Evolutionary conservation across 2,329 filamentous ascomycete genomes (phyloP), one percentile per base, ranked within the genome.

Genomic region (Hypoxylon rubiginosum): DNA sequence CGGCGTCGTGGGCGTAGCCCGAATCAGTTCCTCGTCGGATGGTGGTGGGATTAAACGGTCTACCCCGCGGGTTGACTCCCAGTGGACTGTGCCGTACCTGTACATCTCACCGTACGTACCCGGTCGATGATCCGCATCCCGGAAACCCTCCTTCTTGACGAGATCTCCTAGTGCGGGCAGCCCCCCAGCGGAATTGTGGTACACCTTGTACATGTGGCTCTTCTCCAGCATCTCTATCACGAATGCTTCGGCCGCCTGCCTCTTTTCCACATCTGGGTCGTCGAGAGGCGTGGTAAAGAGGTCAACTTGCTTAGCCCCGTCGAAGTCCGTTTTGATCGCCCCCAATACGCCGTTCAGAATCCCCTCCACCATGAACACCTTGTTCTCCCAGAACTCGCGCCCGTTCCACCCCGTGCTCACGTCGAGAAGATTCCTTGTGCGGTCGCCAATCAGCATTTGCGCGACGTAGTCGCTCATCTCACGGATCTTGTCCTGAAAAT

Each of bases 121-220:
- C 0, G 71, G 74, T 4, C 77, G 71, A n/a, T 78, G 71, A 11
- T 73, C 71, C 0, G 72, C 72, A 28, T 79, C 77, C 32, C 36
- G 34, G 7, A 71, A 73, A 3, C 62, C 73, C 3, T 72, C 55
- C 57, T 43, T 66, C 46, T 63, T 59, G 39, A 79, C 56, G 5
- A 79, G 48, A 34, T 79, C 78, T 7, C 78, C 77, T 0, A 79
- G 65, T 3, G 77, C 76, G 0, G 74, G 76, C 0, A 62, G 19
- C 0, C 70, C 75, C 2, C 72, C 74, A 0, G 74, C 74, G 2
- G 78, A 78, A 17, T 78, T 79, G n/a, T 79, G 78, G 52, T 78
- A 79, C 2, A 78, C 70, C 66, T 79, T 79, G 55, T 79, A 79
- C 71, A 79, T 79, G 49, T 77, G 72, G 32, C 76, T 78, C 15